Base-by-base conservation (phyloP, 2,329 filamentous ascomycete species). In the Fusarium humuli region DNA sequence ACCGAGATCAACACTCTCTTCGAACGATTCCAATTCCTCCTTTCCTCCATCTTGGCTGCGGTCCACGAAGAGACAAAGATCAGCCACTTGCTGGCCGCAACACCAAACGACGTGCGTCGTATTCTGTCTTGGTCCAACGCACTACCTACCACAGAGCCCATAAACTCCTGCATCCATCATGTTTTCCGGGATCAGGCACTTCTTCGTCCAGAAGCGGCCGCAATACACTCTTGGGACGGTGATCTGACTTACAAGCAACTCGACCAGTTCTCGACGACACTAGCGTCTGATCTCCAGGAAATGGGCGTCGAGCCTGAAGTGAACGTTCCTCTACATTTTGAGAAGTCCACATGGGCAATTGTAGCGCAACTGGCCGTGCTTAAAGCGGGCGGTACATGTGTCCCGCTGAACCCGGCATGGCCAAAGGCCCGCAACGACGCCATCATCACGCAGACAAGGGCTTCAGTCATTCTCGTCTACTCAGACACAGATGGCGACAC, bases 151-250 rank as follows among this genome's bases (percentile, higher is more conserved):
- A 53, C 50, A 44, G 37, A 53, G 50, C 25, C 50, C 50, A 42
- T 53, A 22, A 18, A 44, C 50, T 53, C 50, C 50, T 53, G 50
- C 37, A 53, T 53, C 50, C 50, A 53, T 53, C 37, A 53, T 53
- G n/a, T 53, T 6, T 44, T 53, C 37, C 37, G 22, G 37, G 37
- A 53, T 23, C 50, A 53, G 34, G 50, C 50, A 53, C 37, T 53
- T 32, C 50, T 53, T 53, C 50, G 50, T 44, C 50, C 50, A 8
- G 50, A 53, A 44, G 50, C 37, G 3, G 25, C 32, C 37, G 50
- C 50, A 42, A 27, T 53, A 53, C 37, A 14, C 25, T 53, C 50
- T 53, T 52, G 48, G 48, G 48, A 52, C 34, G 34, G 48, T 40
- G 48, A 52, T 41, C 23, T 52, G 48, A 52, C 48, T 52, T 52